Percentiles rank a stretch among this genome's conserved stretches.
phyloP scores from a whole-genome alignment of 306 rosid genomes.

The Vigna mungo region DNA sequence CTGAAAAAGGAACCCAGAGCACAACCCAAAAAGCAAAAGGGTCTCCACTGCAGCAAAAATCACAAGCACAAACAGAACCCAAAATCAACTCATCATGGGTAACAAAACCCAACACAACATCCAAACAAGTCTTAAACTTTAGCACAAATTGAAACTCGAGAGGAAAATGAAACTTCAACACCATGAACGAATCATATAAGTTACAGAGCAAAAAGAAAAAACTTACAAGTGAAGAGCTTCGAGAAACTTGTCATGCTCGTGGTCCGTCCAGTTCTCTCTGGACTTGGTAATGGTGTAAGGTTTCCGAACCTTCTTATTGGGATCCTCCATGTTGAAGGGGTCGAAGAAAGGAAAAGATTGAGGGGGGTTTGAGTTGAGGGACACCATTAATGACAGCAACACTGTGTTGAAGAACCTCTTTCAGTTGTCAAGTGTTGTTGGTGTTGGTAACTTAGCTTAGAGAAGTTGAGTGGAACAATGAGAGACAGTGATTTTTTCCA shows the following conservation, averaged over 20 bases:
- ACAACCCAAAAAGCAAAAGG: slow-evolving; percentile 4
- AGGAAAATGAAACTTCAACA: neutral
- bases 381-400: slow-evolving; percentile 12
- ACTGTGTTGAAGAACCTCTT: slow-evolving; percentile 17
- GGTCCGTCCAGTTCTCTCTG: slow-evolving; percentile 40
- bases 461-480: slow-evolving; percentile 19
- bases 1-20: slow-evolving; percentile 17
- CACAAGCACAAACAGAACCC: neutral
- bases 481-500: slow-evolving; percentile 17
- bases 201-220: neutral
- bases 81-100: neutral
- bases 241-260: slow-evolving; percentile 36
- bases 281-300: slow-evolving; percentile 40
- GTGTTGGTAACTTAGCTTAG: neutral
- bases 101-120: neutral
- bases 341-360: slow-evolving; percentile 28
- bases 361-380: slow-evolving; percentile 40
- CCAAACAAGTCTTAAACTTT: neutral
- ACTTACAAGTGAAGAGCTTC: slow-evolving; percentile 33
- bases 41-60: slow-evolving; percentile 27
- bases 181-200: neutral
- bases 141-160: neutral
- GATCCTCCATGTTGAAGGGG: slow-evolving; percentile 31
- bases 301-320: slow-evolving; percentile 23
- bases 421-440: neutral